Evolutionary conservation across 1,284 basidiomycete genomes (phyloP).

Genomic region (Leccinum solheimii): DNA sequence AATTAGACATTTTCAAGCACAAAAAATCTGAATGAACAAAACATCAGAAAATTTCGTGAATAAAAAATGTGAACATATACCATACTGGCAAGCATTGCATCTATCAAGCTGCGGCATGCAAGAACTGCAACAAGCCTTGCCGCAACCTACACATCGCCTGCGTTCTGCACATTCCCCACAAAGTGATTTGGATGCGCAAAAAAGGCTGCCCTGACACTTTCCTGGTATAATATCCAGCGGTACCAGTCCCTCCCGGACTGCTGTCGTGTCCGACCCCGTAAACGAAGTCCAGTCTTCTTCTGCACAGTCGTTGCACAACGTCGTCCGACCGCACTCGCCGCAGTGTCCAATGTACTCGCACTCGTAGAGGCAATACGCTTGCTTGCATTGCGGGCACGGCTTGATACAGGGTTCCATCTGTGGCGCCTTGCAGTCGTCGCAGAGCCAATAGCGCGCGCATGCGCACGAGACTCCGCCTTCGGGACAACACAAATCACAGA

Average conservation of each 20-base stretch:
- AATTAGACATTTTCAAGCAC: too few relatives aligned
- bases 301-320: constrained; percentile 24
- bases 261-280: neutral
- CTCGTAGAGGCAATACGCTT: constrained; percentile 15
- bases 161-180: constrained; percentile 11
- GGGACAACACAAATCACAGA: constrained; percentile 12
- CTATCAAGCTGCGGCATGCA: constrained; percentile 8
- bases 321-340: constrained; percentile 18
- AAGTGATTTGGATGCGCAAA: neutral
- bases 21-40: too few relatives aligned
- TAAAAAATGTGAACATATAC: too few relatives aligned
- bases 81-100: constrained; percentile 9
- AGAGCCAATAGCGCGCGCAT: constrained; percentile 24
- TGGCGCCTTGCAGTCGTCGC: constrained; percentile 23
- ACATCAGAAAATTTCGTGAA: too few relatives aligned
- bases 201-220: neutral
- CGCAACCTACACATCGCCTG: constrained; percentile 18
- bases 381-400: constrained; percentile 17
- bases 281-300: constrained; percentile 23
- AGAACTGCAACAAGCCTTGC: constrained; percentile 14
- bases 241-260: neutral
- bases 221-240: neutral
- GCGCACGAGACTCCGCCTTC: constrained; percentile 22
- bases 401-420: constrained; percentile 7
- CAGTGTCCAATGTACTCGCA: constrained; percentile 28